Evolutionary conservation across 352 stramenopile species (phyloP).

Genomic region (Phytophthora aleatoria): DNA sequence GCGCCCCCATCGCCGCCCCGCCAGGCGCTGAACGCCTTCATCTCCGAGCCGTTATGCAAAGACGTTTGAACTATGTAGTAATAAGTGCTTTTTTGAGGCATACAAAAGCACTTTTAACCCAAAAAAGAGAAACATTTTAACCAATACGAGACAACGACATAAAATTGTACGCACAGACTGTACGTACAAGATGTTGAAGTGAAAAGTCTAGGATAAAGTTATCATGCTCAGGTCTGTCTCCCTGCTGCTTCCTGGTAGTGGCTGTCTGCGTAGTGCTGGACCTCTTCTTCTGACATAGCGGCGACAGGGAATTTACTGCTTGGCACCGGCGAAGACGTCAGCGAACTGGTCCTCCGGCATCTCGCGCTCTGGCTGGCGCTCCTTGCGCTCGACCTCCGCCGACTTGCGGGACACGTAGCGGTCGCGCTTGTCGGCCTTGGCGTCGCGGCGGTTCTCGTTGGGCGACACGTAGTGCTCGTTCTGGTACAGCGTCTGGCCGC

Average conservation of each 20-base stretch:
- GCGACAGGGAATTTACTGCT: constrained; percentile 30
- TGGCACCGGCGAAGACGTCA: constrained; percentile 77
- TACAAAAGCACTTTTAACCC: no score
- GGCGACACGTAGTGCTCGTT: constrained; percentile 98
- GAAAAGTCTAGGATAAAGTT: constrained; percentile 26
- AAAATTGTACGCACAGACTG: constrained; percentile 3
- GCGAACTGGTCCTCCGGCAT: constrained; percentile 85
- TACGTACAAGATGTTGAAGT: constrained; percentile 5
- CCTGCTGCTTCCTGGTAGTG: no score
- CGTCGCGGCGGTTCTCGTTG: constrained; percentile 89
- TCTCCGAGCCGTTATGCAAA: constrained; percentile 16
- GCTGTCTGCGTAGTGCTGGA: background rate
- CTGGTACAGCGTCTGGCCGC: constrained; percentile 97
- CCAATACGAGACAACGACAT: constrained; percentile 6
- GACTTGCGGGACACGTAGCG: constrained; percentile 93
- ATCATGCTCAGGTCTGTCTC: background rate
- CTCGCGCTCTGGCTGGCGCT: constrained; percentile 66
- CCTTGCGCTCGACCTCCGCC: constrained; percentile 80
- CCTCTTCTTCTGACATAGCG: background rate
- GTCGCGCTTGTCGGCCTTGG: constrained; percentile 94
- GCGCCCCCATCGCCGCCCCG: constrained; percentile 20
- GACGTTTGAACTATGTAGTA: no score
- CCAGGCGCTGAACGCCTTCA: constrained; percentile 45
- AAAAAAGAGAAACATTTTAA: constrained; percentile 1
- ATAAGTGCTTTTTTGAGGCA: no score